These are phyloP conservation scores for Novakomyces olei DNA, from an alignment of 805 yeast species.

Conservation along the genomic window DNA sequence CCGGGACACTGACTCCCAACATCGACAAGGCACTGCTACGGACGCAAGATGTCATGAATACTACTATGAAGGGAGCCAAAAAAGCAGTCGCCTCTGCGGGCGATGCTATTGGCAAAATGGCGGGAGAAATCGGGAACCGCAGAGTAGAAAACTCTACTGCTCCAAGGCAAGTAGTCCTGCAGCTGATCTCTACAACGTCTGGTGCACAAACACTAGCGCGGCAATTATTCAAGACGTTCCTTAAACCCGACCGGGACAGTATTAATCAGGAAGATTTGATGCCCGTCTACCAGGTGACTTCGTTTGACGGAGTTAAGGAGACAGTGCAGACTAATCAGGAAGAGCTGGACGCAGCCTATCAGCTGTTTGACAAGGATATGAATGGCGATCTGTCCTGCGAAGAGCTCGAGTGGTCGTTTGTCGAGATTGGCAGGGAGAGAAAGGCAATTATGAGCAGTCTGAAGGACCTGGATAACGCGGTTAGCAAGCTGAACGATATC, in stretches of 20 bases:
- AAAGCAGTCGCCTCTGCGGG: conserved; percentile 6
- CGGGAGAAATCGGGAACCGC: conserved; percentile 4
- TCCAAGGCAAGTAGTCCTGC: conserved; percentile 1
- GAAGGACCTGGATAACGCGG: conserved; percentile 21
- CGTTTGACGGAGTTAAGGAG: conserved; percentile 16
- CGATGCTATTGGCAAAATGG: conserved; percentile 7
- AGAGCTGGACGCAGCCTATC: conserved; percentile 1
- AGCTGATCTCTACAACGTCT: conserved; percentile 1
- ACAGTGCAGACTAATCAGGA: conserved; percentile 6
- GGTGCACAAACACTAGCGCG: conserved; percentile 4
- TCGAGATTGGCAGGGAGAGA: conserved; percentile 16
- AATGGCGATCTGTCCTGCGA: conserved; percentile 18
- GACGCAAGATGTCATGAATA: conserved; percentile 4
- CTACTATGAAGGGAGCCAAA: conserved; percentile 4
- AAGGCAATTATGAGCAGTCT: conserved; percentile 18
- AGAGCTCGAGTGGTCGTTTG: conserved; percentile 16
- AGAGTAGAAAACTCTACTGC: not conserved
- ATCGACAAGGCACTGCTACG: no score
- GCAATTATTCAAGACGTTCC: conserved; percentile 8
- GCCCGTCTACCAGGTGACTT: conserved; percentile 23
- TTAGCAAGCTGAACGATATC: conserved; percentile 18
- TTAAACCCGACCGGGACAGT: conserved; percentile 14
- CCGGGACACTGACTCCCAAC: no score
- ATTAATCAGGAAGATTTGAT: conserved; percentile 15
- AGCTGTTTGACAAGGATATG: conserved; percentile 13